Conservation (phyloP, 116 monocot species). For the Iris pallida region DNA sequence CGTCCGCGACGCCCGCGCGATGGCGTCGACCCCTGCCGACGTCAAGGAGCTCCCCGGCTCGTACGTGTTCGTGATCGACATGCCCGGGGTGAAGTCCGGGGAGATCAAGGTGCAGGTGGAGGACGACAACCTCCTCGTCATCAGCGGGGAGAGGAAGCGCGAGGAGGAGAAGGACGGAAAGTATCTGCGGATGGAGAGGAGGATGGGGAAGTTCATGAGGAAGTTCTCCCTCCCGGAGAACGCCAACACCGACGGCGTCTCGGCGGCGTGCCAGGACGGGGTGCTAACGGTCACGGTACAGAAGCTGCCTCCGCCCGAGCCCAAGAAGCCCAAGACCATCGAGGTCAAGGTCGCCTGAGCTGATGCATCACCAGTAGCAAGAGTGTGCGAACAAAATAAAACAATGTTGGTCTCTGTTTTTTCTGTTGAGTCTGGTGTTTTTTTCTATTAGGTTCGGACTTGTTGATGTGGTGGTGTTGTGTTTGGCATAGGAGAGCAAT, state of each 20-base stretch:
- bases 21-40: constrained; percentile 43
- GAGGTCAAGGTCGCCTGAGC: constrained; percentile 5
- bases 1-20: constrained; percentile 38
- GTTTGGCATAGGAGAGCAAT: too few species aligned
- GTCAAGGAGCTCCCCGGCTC: constrained; percentile 37
- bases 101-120: constrained; percentile 44
- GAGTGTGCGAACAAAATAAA: too few species aligned
- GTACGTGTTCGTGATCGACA: constrained; percentile 23
- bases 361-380: background rate
- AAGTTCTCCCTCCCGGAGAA: constrained; percentile 21
- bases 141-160: constrained; percentile 32
- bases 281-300: constrained; percentile 23
- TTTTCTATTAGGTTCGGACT: too few species aligned
- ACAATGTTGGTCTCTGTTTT: too few species aligned
- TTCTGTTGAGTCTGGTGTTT: too few species aligned
- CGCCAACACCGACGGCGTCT: constrained; percentile 10
- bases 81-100: constrained; percentile 25
- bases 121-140: constrained; percentile 17
- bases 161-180: constrained; percentile 5
- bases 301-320: constrained; percentile 23
- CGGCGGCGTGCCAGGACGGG: constrained; percentile 21
- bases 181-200: constrained; percentile 30
- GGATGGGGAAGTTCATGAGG: constrained; percentile 38
- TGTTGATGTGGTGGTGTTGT: too few species aligned
- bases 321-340: constrained; percentile 24